These are phyloP conservation scores for Dimocarpus longan DNA, from an alignment of 345 rosid genomes.

Conservation along the genomic window DNA sequence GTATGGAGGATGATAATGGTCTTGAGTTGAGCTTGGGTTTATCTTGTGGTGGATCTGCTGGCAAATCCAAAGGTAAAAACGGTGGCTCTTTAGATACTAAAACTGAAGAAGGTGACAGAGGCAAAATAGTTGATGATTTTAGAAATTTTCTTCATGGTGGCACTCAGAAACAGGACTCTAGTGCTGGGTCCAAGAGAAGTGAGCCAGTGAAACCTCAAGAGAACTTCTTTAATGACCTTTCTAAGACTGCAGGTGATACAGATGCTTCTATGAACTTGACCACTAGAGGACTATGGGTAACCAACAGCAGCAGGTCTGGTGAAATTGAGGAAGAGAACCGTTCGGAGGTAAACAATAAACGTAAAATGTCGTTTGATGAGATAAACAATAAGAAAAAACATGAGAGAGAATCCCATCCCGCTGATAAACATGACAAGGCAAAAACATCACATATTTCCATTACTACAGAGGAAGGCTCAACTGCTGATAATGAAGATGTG, in stretches of 20 bases:
- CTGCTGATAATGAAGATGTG: slow-evolving; percentile 94
- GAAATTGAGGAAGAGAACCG: slow-evolving; percentile 61
- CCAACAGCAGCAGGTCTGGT: slow-evolving; percentile 40
- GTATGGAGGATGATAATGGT: slow-evolving; percentile 89
- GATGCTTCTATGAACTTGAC: slow-evolving; percentile 55
- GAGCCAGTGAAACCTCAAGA: slow-evolving; percentile 69
- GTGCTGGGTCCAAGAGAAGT: slow-evolving; percentile 60
- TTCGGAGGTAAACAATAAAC: slow-evolving; percentile 57
- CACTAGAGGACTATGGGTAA: slow-evolving; percentile 55
- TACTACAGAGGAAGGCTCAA: slow-evolving; percentile 82
- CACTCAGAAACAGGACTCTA: slow-evolving; percentile 58
- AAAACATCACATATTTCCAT: slow-evolving; percentile 72
- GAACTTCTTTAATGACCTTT: slow-evolving; percentile 84
- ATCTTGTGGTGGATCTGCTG: slow-evolving; percentile 80
- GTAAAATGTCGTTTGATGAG: slow-evolving; percentile 63
- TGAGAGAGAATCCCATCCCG: slow-evolving; percentile 52
- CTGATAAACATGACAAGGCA: slow-evolving; percentile 56
- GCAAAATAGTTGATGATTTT: slow-evolving; percentile 70
- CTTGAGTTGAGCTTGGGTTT: slow-evolving; percentile 97
- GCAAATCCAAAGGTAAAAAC: slow-evolving; percentile 66
- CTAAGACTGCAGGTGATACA: slow-evolving; percentile 51
- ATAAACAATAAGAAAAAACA: slow-evolving; percentile 58
- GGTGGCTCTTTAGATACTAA: slow-evolving; percentile 52
- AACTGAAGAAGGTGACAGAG: slow-evolving; percentile 67
- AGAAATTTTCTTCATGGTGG: slow-evolving; percentile 68